Conservation (phyloP, 1,284 basidiomycete genomes). For the Takashimella koratensis region DNA sequence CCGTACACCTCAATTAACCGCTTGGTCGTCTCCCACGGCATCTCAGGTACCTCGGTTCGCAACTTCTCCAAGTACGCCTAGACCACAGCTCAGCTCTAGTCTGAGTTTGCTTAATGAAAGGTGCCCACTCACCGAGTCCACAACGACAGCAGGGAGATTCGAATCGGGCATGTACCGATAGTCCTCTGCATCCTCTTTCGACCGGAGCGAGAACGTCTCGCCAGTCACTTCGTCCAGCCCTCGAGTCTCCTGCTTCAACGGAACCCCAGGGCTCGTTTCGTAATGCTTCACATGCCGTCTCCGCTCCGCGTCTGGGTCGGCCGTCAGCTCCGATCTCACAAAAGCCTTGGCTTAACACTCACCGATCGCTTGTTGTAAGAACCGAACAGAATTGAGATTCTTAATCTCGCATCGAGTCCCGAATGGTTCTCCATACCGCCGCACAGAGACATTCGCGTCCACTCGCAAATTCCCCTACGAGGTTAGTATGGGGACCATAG, state of each 20-base stretch:
- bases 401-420: slow-evolving; percentile 96
- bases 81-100: too few species aligned
- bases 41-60: slow-evolving; percentile 64
- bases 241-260: slow-evolving; percentile 73
- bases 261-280: slow-evolving; percentile 15
- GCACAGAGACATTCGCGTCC: slow-evolving; percentile 93
- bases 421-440: slow-evolving; percentile 59
- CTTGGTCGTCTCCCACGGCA: slow-evolving; percentile 64
- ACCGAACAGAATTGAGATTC: slow-evolving; percentile 89
- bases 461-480: slow-evolving; percentile 83
- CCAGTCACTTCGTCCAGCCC: slow-evolving; percentile 81
- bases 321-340: slow-evolving; percentile 39
- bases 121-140: slow-evolving; percentile 51
- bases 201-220: slow-evolving; percentile 75
- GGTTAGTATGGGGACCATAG: too few species aligned
- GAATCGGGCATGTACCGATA: slow-evolving; percentile 99
- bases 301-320: slow-evolving; percentile 57
- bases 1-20: slow-evolving; percentile 59
- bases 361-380: slow-evolving; percentile 85
- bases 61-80: slow-evolving; percentile 63
- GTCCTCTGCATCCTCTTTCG: slow-evolving; percentile 91
- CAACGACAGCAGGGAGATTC: slow-evolving; percentile 73
- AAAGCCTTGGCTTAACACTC: slow-evolving; percentile 26
- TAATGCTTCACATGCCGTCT: slow-evolving; percentile 43
- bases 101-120: too few species aligned